Base-by-base conservation (phyloP, 257 asterid species). In the Asclepias syriaca region DNA sequence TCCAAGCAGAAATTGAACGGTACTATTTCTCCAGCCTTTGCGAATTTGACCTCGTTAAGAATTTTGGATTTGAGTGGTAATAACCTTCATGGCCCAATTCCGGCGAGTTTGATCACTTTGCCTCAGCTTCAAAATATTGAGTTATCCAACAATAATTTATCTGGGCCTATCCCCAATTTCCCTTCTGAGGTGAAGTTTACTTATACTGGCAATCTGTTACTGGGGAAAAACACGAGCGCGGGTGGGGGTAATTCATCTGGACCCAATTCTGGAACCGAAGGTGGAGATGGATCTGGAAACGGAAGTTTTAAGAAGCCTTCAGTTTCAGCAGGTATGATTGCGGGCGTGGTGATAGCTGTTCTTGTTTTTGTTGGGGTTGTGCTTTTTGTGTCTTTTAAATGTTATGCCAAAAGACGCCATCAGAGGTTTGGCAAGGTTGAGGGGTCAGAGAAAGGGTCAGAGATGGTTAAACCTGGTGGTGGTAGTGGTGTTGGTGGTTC, bases 141-240 rank as follows among this genome's bases (percentile, higher is more conserved):
- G 81, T 90, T 94, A 78, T 85, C 97, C 8, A 89, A 89, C 70
- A 94, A 94, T 74, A 85, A 89, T 77, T 75, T 94, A 34, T 77
- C 86, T 45, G 98, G 98, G 1, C 84, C 84, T 10, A 83, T 87
- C 63, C 91, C 86, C 0, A 16, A 16, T 18, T 94, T 94, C 74
- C 84, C 85, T 12, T 0, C 71, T 34, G 18, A 46, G 43, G 93
- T 87, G 79, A 89, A 46, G 58, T 91, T 91, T 59, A 15, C 4
- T 6, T 34, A 74, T 73, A 54, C 3, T 45, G 97, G 95, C 45
- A 91, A 91, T 80, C 40, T 45, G 65, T 74, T 88, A 21, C 89
- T 91, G 29, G 97, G 96, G 77, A 84, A 55, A 63, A 88, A 80
- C 75, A 73, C 14, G 5, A 74, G 71, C 65, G 32, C 54, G 69